These are phyloP conservation scores for Prototheca stagnorum DNA, from an alignment of 163 green algal genomes.

Conservation along the genomic window DNA sequence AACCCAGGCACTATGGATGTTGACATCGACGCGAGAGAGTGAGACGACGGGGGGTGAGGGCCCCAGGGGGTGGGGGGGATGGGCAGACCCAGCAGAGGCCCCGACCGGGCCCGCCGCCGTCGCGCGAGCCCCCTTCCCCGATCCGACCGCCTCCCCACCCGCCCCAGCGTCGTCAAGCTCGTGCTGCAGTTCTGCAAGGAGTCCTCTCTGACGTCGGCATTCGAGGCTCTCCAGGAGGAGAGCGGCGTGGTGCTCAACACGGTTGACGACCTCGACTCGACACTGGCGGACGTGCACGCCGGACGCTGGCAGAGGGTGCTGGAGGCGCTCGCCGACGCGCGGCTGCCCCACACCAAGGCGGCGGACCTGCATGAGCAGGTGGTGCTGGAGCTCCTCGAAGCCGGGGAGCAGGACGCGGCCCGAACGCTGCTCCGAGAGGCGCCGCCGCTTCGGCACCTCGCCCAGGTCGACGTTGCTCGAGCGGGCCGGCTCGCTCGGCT, in stretches of 20 bases:
- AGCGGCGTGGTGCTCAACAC: constrained; percentile 81
- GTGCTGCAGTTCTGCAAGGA: constrained; percentile 97
- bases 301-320: constrained; percentile 86
- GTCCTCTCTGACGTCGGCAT: constrained; percentile 71
- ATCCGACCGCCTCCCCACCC: not conserved
- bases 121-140: not conserved
- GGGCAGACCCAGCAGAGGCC: no score
- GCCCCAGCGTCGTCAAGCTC: constrained; percentile 83
- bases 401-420: constrained; percentile 80
- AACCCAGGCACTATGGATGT: no score
- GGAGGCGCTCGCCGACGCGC: constrained; percentile 62
- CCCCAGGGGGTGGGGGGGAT: no score
- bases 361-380: constrained; percentile 92
- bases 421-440: constrained; percentile 68
- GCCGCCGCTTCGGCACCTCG: constrained; percentile 49
- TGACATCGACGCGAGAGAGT: constrained; percentile 84
- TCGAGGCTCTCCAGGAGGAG: constrained; percentile 80
- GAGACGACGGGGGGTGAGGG: constrained; percentile 5
- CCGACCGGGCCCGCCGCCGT: no score
- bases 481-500: constrained; percentile 65
- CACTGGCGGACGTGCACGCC: constrained; percentile 70
- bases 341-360: constrained; percentile 71
- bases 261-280: constrained; percentile 72
- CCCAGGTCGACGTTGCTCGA: constrained; percentile 63
- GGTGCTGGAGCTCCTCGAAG: constrained; percentile 87